A percentile compares a stretch with the other conserved stretches of the same genome.
Evolutionary conservation across 2,329 filamentous ascomycete species (phyloP).

Genomic region (Pseudopithomyces chartarum): DNA sequence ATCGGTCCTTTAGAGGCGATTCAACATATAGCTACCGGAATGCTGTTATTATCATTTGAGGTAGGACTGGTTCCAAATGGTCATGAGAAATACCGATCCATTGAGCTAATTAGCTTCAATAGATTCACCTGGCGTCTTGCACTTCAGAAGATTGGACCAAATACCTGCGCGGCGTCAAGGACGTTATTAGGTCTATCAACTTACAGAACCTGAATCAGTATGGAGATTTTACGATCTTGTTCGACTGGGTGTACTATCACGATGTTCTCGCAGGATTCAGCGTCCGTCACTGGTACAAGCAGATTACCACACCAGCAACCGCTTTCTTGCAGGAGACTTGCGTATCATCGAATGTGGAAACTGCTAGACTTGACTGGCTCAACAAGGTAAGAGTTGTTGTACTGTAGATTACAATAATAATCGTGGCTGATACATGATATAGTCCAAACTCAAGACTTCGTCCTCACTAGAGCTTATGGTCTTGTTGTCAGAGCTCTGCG

Average conservation of each 20-base stretch:
- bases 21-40: constrained; percentile 18
- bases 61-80: neutral
- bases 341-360: neutral
- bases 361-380: neutral
- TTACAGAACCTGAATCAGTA: constrained; percentile 3
- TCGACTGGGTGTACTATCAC: constrained; percentile 24
- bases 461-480: neutral
- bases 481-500: constrained; percentile 13
- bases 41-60: constrained; percentile 20
- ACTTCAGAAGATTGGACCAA: constrained; percentile 16
- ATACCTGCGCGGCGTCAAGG: constrained; percentile 15
- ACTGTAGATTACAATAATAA: neutral
- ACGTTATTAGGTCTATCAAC: constrained; percentile 6
- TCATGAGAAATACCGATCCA: neutral
- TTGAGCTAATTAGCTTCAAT: neutral
- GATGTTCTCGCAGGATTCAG: constrained; percentile 20
- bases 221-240: constrained; percentile 10
- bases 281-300: constrained; percentile 14
- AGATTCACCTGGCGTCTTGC: constrained; percentile 13
- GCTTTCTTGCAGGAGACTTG: neutral
- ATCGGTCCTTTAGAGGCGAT: constrained; percentile 9
- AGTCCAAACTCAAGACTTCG: neutral
- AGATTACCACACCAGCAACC: neutral
- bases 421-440: neutral
- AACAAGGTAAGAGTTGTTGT: neutral